A percentile compares a stretch with the other conserved stretches of the same genome.
Conservation (phyloP, 202 grass and related monocot genomes). For the Schoenoplectus triqueter region DNA sequence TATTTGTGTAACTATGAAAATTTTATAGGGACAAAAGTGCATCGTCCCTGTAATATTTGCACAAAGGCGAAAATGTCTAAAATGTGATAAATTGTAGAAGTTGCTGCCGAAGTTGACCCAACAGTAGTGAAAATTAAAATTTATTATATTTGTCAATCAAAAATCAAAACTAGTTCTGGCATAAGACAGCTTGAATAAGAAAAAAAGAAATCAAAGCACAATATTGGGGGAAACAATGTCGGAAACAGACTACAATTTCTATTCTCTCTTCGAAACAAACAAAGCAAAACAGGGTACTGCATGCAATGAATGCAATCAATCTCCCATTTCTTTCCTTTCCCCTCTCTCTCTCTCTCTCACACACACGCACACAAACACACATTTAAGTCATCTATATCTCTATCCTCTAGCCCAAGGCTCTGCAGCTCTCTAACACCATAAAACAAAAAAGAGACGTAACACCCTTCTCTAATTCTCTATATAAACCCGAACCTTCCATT, state of each 20-base stretch:
- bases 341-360: neutral
- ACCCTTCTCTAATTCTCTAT: slow-evolving; percentile 16
- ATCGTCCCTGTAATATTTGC: neutral
- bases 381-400: slow-evolving; percentile 7
- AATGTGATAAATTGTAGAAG: neutral
- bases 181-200: neutral
- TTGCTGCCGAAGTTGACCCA: neutral
- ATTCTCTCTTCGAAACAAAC: slow-evolving; percentile 23
- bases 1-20: neutral
- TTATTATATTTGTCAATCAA: neutral
- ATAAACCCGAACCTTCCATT: slow-evolving; percentile 24
- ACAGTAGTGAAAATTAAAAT: neutral
- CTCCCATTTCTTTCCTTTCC: slow-evolving; percentile 7
- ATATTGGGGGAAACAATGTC: neutral
- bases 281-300: slow-evolving; percentile 30
- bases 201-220: neutral
- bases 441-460: neutral
- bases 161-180: neutral
- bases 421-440: slow-evolving; percentile 10
- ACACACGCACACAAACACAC: neutral
- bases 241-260: slow-evolving; percentile 14
- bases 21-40: neutral
- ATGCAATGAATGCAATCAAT: slow-evolving; percentile 42
- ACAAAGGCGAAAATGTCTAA: neutral
- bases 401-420: slow-evolving; percentile 6